Conservation (phyloP, 306 rosid genomes). For the Casuarina equisetifolia region DNA sequence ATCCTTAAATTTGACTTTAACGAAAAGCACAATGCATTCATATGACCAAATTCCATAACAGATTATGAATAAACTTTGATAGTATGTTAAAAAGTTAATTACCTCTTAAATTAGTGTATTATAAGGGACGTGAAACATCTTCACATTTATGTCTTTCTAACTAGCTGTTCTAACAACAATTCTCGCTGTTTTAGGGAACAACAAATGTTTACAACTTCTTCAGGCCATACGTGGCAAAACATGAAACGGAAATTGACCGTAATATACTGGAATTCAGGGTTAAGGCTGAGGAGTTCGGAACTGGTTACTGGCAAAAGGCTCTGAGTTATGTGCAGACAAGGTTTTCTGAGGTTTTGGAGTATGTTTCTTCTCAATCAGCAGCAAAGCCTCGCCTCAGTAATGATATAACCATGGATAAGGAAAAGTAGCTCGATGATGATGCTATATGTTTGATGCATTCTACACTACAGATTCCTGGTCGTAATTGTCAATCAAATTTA, state of each 20-base stretch:
- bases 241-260: constrained; percentile 38
- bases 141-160: background rate
- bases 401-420: background rate
- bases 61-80: too few species aligned
- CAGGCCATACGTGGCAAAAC: constrained; percentile 26
- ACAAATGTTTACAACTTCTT: constrained; percentile 21
- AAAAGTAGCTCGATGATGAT: background rate
- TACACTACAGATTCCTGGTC: background rate
- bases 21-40: too few species aligned
- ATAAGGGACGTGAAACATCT: too few species aligned
- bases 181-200: constrained; percentile 25
- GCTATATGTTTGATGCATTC: background rate
- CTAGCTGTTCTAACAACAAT: background rate
- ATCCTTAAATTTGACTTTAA: too few species aligned
- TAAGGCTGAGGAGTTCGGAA: constrained; percentile 23
- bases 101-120: too few species aligned
- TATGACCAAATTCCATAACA: too few species aligned
- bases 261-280: constrained; percentile 28
- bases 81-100: too few species aligned
- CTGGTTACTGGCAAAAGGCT: constrained; percentile 29
- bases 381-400: background rate
- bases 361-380: constrained; percentile 16
- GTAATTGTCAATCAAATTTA: background rate
- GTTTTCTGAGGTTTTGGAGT: constrained; percentile 27
- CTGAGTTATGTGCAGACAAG: constrained; percentile 20